A percentile compares a stretch with the other conserved stretches of the same genome.
phyloP scores from a whole-genome alignment of 345 rosid genomes.

The Eucalyptus regnans region DNA sequence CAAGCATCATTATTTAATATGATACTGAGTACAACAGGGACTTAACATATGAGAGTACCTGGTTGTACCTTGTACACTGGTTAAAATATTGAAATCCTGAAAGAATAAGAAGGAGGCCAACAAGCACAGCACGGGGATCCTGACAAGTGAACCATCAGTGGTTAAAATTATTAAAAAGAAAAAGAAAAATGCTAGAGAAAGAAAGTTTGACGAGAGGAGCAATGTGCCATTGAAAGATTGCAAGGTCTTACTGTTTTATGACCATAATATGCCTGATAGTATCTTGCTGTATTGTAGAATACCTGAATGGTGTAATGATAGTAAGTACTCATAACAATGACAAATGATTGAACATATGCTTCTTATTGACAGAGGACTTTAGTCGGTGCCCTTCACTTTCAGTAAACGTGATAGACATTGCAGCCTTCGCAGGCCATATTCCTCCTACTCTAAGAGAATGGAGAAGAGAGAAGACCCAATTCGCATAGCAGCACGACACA shows the following conservation, averaged over 20 bases:
- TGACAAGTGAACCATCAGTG: slow-evolving; percentile 7
- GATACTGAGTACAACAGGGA: neutral
- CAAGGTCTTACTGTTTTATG: slow-evolving; percentile 69
- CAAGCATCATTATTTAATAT: neutral
- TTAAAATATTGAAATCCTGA: slow-evolving; percentile 88
- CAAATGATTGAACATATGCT: neutral
- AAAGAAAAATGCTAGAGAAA: neutral
- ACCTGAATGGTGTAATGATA: slow-evolving; percentile 27
- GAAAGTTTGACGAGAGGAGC: neutral
- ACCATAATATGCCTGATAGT: slow-evolving; percentile 86
- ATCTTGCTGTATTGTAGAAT: slow-evolving; percentile 87
- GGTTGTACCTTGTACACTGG: slow-evolving; percentile 72
- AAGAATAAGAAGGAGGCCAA: slow-evolving; percentile 73
- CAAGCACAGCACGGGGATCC: slow-evolving; percentile 89
- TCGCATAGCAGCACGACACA: neutral
- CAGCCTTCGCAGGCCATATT: neutral
- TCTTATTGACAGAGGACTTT: neutral
- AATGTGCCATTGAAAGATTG: neutral
- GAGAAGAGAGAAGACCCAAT: neutral
- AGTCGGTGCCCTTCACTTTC: neutral
- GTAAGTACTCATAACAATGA: neutral
- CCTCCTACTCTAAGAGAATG: neutral
- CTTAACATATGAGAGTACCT: slow-evolving; percentile 26
- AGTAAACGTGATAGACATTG: neutral
- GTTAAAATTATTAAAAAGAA: neutral